A percentile compares a stretch with the other conserved stretches of the same genome.
Conservation (phyloP, 805 yeast genomes). For the Sungouiozyma ichnusensis region DNA sequence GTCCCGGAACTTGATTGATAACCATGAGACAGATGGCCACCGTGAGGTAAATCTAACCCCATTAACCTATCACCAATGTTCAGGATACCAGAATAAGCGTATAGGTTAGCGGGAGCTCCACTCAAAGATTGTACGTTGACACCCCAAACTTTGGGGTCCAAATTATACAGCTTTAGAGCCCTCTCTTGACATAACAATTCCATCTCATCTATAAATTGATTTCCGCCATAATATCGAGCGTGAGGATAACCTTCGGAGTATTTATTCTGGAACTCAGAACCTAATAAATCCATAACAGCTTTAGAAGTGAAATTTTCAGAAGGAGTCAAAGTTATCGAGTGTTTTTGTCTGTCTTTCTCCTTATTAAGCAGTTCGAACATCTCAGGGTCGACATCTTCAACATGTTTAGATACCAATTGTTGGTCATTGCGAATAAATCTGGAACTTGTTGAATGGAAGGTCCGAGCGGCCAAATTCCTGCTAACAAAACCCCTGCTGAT, state of each 20-base stretch:
- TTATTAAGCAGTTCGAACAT: slow-evolving; percentile 65
- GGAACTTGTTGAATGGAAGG: slow-evolving; percentile 2
- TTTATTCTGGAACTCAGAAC: slow-evolving; percentile 95
- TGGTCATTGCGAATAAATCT: slow-evolving; percentile 13
- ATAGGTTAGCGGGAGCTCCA: slow-evolving; percentile 95
- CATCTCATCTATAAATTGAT: slow-evolving; percentile 84
- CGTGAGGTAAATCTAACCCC: slow-evolving; percentile 98
- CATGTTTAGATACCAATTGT: slow-evolving; percentile 46
- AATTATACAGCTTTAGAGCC: slow-evolving; percentile 73
- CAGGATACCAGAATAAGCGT: slow-evolving; percentile 81
- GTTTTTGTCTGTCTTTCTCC: slow-evolving; percentile 80
- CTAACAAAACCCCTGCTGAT: no score
- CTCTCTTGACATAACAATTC: slow-evolving; percentile 85
- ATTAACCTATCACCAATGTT: slow-evolving; percentile 85
- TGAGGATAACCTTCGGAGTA: slow-evolving; percentile 98
- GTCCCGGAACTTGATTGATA: slow-evolving; percentile 77
- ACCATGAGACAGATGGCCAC: slow-evolving; percentile 97
- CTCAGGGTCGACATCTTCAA: slow-evolving; percentile 71
- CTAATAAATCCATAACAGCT: slow-evolving; percentile 87
- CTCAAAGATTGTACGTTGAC: slow-evolving; percentile 92
- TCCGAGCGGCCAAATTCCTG: not conserved
- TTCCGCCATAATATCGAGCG: slow-evolving; percentile 96
- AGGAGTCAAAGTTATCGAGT: slow-evolving; percentile 86
- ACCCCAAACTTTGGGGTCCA: slow-evolving; percentile 84
- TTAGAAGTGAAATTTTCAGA: slow-evolving; percentile 94